Evolutionary conservation across 2,329 filamentous ascomycete genomes (phyloP), one percentile per base, ranked within the genome.

Genomic region (Verticillium klebahnii): DNA sequence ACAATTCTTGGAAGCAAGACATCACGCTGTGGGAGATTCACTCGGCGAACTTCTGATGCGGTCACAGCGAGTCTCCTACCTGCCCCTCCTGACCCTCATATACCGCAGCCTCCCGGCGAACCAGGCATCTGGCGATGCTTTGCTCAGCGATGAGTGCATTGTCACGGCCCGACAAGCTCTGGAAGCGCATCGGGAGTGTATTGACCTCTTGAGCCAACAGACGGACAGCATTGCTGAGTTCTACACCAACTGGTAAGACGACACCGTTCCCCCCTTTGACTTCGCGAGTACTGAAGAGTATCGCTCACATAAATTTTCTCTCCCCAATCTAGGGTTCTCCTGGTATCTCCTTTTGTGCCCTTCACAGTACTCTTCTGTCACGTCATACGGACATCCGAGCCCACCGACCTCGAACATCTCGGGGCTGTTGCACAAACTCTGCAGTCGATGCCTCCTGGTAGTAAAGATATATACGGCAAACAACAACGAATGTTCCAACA

Each of bases 351-450:
- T 0, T 71, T 71, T 23, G 65, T 68, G 6, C 69, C 68, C 2
- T 71, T 70, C 50, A 70, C 67, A 2, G 63, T 70, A 4, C 23
- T 71, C 1, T 71, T 71, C 39, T 71, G 69, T 32, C 65, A 69
- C 56, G 62, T 68, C 19, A 66, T 69, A 52, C 75, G 79, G 61
- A 75, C 76, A 0, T 75, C 73, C 23, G 72, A 80, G 14, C 61
- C 69, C 29, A 67, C 69, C 3, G 81, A 83, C 60, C 75, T 84
- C 2, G 61, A 70, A 12, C 74, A 59, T 19, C 50, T 69, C 0
- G 60, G 60, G 11, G 23, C 31, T 9, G 25, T 69, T 1, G 62
- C 68, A 17, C 62, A 64, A 8, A 64, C 62, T 0, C 57, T 68
- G 14, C 19, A 58, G 8, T 39, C 23, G 15, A 31, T 50, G 37